Evolutionary conservation across 495 filamentous ascomycete genomes (phyloP).

Genomic region (Podospora didyma): DNA sequence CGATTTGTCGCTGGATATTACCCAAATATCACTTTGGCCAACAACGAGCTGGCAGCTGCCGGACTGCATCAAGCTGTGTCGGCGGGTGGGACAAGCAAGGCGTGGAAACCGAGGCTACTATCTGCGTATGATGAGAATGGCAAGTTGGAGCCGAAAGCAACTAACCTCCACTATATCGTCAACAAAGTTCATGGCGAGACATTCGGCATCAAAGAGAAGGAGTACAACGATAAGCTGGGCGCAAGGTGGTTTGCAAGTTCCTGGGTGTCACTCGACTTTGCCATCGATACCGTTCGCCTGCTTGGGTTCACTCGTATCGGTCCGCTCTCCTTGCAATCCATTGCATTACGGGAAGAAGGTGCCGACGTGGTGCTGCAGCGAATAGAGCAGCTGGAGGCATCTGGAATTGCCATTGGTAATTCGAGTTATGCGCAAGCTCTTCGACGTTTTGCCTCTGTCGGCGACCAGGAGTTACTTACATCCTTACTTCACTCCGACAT

Average conservation of each 20-base stretch:
- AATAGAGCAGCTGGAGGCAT: conserved; percentile 51
- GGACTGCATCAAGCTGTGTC: not conserved
- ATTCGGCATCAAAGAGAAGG: conserved; percentile 43
- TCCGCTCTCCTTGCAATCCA: conserved; percentile 65
- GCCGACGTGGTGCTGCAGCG: conserved; percentile 49
- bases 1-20: conserved; percentile 33
- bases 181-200: conserved; percentile 41
- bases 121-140: too few relatives aligned
- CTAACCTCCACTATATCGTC: conserved; percentile 33
- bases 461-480: conserved; percentile 53
- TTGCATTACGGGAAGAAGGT: conserved; percentile 58
- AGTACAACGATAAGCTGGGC: conserved; percentile 57
- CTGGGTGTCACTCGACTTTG: conserved; percentile 57
- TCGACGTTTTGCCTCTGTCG: conserved; percentile 51
- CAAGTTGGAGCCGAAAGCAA: not conserved
- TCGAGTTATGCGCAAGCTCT: conserved; percentile 59
- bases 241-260: conserved; percentile 66
- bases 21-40: conserved; percentile 11
- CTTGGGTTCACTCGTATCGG: conserved; percentile 65
- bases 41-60: not conserved
- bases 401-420: conserved; percentile 54
- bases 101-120: not conserved
- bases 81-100: not conserved
- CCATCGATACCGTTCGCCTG: conserved; percentile 59
- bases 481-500: conserved; percentile 64